Conservation (phyloP, 2,329 filamentous ascomycete species). For the Ceratocystis huliohia region DNA sequence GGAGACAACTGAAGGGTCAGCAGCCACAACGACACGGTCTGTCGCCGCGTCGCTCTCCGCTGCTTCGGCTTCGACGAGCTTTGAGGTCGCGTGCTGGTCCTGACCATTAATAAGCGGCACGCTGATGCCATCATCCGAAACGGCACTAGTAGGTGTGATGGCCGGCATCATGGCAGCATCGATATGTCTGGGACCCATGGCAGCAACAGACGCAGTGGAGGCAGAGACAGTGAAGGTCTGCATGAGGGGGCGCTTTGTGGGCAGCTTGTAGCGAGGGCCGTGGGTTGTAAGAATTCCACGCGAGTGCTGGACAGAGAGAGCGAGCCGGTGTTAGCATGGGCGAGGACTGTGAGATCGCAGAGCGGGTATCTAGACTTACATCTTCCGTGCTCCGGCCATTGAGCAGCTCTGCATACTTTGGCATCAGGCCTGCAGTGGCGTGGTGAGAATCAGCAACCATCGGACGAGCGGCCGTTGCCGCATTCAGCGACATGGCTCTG, state of each 20-base stretch:
- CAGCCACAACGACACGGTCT: conserved; percentile 44
- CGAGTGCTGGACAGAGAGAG: conserved; percentile 23
- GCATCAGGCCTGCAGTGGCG: conserved; percentile 32
- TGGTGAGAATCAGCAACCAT: conserved; percentile 28
- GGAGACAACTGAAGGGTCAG: conserved; percentile 41
- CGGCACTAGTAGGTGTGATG: conserved; percentile 34
- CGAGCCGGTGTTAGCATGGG: background rate
- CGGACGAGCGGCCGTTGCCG: conserved; percentile 30
- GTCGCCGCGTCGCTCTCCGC: conserved; percentile 27
- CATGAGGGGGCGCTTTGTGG: conserved; percentile 40
- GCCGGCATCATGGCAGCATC: conserved; percentile 43
- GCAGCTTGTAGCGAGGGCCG: conserved; percentile 33
- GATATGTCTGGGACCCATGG: conserved; percentile 31
- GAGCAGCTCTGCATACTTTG: conserved; percentile 38
- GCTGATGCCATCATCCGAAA: conserved; percentile 12
- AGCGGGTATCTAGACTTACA: conserved; percentile 27
- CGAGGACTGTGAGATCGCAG: background rate
- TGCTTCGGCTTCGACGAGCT: conserved; percentile 32
- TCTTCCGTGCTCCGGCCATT: conserved; percentile 30
- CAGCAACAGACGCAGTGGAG: conserved; percentile 31
- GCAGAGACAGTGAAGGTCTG: conserved; percentile 46
- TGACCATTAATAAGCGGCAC: conserved; percentile 49
- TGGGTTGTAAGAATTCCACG: conserved; percentile 37
- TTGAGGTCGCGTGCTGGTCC: conserved; percentile 36
- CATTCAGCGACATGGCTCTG: conserved; percentile 31